These are phyloP conservation scores for Metschnikowia noctiluminum DNA, from an alignment of 805 yeast genomes.

Conservation along the genomic window DNA sequence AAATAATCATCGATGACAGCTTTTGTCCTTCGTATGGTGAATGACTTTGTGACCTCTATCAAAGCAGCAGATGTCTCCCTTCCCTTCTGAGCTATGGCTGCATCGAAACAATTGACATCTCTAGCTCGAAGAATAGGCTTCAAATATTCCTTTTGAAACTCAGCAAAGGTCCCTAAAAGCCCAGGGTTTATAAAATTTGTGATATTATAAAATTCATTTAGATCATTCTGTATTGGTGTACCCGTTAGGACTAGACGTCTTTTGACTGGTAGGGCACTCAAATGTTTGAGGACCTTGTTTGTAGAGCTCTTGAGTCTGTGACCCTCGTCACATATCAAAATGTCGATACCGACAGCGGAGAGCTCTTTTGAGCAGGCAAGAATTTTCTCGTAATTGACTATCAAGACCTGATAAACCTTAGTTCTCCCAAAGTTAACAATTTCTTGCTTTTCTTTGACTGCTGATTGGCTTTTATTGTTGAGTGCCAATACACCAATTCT, in stretches of 20 bases:
- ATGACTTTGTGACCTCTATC: conserved; percentile 57
- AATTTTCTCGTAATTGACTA: conserved; percentile 86
- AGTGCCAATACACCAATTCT: conserved; percentile 65
- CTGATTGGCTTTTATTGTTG: conserved; percentile 42
- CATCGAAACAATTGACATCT: conserved; percentile 54
- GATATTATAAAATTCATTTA: conserved; percentile 76
- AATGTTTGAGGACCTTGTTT: conserved; percentile 66
- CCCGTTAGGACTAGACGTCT: conserved; percentile 74
- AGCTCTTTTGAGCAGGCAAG: conserved; percentile 52
- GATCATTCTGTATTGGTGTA: conserved; percentile 91
- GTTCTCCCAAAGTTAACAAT: conserved; percentile 61
- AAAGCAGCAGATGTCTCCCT: conserved; percentile 60
- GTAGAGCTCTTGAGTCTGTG: conserved; percentile 77
- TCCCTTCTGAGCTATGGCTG: conserved; percentile 51
- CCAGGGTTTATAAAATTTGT: conserved; percentile 85
- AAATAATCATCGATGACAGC: conserved; percentile 52
- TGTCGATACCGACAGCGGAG: conserved; percentile 48
- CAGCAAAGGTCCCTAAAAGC: conserved; percentile 58
- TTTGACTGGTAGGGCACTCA: conserved; percentile 52
- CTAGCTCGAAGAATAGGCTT: conserved; percentile 71
- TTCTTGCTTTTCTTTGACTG: conserved; percentile 53
- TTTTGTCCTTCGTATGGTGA: conserved; percentile 72
- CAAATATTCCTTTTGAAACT: conserved; percentile 59
- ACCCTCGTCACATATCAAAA: conserved; percentile 92
- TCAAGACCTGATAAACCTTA: conserved; percentile 74